A percentile compares a stretch with the other conserved stretches of the same genome.
These are phyloP conservation scores for Entelexis paramagnoliae DNA, from an alignment of 1,139 yeast genomes.

Conservation along the genomic window DNA sequence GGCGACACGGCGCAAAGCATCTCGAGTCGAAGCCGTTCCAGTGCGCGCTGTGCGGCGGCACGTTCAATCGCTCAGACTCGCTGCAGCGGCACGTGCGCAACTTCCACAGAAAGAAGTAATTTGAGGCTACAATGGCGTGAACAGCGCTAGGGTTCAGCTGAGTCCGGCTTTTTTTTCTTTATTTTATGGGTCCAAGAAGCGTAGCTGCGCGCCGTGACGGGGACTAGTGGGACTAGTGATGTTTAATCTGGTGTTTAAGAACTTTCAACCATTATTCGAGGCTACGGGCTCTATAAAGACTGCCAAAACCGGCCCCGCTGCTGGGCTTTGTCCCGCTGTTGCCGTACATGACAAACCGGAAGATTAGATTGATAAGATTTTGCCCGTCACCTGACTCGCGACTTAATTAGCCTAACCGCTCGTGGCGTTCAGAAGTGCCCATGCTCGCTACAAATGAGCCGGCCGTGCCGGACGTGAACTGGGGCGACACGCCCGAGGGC, in stretches of 20 bases:
- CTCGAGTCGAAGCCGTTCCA: slow-evolving; percentile 15
- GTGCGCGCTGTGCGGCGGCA: slow-evolving; percentile 10
- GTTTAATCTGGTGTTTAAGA: too few species aligned
- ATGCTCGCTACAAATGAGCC: neutral
- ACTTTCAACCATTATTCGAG: too few species aligned
- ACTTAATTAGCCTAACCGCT: neutral
- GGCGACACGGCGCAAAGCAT: slow-evolving; percentile 20
- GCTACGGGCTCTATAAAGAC: too few species aligned
- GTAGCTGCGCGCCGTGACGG: too few species aligned
- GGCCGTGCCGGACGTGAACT: neutral
- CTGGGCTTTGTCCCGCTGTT: neutral
- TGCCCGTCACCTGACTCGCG: neutral
- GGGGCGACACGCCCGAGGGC: slow-evolving; percentile 15
- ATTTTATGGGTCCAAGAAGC: too few species aligned
- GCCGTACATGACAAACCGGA: neutral
- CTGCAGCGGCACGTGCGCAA: slow-evolving; percentile 16
- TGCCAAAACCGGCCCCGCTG: too few species aligned
- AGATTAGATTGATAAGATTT: neutral
- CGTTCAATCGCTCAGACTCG: slow-evolving; percentile 17
- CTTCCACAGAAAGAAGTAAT: slow-evolving; percentile 7
- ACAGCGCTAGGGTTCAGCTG: too few species aligned
- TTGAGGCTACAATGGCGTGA: too few species aligned
- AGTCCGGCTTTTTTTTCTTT: too few species aligned
- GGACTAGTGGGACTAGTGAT: too few species aligned
- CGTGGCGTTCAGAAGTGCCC: neutral